A percentile compares a stretch with the other conserved stretches of the same genome.
phyloP scores from a whole-genome alignment of 164 flowering plant species.

The Cinnamomum micranthum region DNA sequence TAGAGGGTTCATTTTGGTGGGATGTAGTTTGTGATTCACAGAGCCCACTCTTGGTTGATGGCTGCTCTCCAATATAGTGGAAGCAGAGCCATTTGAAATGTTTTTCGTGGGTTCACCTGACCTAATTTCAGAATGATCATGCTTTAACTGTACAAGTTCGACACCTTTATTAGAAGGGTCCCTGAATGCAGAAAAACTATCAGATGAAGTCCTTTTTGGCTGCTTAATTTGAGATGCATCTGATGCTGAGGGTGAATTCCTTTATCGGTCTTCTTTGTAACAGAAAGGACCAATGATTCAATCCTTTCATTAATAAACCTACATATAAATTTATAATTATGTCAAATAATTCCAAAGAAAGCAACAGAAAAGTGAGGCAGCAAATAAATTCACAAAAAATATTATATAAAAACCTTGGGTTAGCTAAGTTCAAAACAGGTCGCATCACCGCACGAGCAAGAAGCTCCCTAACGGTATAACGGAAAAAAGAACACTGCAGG shows the following conservation, averaged over 20 bases:
- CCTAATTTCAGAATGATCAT: conserved; percentile 30
- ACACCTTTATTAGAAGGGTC: conserved; percentile 79
- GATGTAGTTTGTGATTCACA: not conserved
- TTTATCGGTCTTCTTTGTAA: conserved; percentile 43
- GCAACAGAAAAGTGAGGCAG: conserved; percentile 10
- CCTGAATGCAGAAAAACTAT: conserved; percentile 48
- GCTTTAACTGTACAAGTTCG: conserved; percentile 84
- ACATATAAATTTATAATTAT: conserved; percentile 14
- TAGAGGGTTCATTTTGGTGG: not conserved
- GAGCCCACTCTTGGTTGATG: not conserved
- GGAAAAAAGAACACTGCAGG: conserved; percentile 81
- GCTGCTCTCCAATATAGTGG: not conserved
- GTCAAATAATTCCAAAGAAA: conserved; percentile 8
- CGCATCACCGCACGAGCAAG: conserved; percentile 94
- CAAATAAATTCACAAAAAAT: conserved; percentile 1
- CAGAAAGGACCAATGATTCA: conserved; percentile 55
- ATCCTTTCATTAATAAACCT: conserved; percentile 97
- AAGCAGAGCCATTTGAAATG: conserved; percentile 35
- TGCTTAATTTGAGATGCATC: conserved; percentile 40
- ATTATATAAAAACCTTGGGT: conserved; percentile 52
- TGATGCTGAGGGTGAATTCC: conserved; percentile 30
- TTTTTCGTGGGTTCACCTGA: conserved; percentile 22
- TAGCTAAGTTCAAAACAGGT: conserved; percentile 87
- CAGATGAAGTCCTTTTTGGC: conserved; percentile 47
- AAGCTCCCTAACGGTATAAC: conserved; percentile 71